phyloP scores from a whole-genome alignment of 257 asterid genomes.

The Hygrophila difformis region DNA sequence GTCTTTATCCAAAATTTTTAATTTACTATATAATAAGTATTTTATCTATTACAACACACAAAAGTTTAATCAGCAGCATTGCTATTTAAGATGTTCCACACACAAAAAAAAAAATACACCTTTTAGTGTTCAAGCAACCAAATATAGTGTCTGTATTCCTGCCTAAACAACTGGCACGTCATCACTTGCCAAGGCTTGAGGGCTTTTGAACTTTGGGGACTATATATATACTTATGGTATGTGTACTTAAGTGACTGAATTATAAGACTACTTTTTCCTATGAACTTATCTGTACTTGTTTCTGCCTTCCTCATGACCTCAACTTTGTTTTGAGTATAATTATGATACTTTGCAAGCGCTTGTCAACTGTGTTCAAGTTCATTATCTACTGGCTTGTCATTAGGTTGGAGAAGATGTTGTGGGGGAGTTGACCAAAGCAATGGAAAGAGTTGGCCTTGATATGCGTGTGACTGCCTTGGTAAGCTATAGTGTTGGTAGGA shows the following conservation, averaged over 20 bases:
- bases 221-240: background rate
- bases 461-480: constrained; percentile 88
- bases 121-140: no score
- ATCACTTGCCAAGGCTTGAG: background rate
- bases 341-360: background rate
- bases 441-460: constrained; percentile 71
- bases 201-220: background rate
- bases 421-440: constrained; percentile 63
- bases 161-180: background rate
- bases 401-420: constrained; percentile 90
- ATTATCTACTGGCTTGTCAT: background rate
- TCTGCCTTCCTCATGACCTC: no score
- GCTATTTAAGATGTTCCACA: no score
- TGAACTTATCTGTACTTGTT: background rate
- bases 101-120: no score
- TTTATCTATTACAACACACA: no score
- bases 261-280: background rate
- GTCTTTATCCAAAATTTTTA: no score
- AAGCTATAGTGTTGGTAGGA: constrained; percentile 10
- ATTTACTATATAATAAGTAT: no score
- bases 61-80: no score
- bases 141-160: no score
- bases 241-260: background rate
- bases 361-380: no score
- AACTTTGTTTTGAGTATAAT: no score